phyloP scores from a whole-genome alignment of 2,329 filamentous ascomycete genomes.

The Rhinocladiella similis region DNA sequence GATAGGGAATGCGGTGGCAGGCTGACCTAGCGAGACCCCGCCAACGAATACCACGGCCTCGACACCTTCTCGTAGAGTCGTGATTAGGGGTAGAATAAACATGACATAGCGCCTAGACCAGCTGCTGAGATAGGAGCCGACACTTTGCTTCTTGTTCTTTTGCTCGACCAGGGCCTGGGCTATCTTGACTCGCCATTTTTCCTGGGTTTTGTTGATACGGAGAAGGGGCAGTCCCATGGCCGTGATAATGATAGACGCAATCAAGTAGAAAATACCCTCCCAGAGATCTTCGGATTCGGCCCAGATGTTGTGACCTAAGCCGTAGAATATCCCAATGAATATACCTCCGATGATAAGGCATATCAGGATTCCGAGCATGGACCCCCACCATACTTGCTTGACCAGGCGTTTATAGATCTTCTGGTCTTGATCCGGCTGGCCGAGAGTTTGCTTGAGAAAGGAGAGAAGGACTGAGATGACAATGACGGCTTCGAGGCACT shows the following conservation, averaged over 20 bases:
- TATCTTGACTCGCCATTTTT: constrained; percentile 83
- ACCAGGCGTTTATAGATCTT: constrained; percentile 66
- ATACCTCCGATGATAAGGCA: constrained; percentile 65
- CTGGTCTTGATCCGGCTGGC: constrained; percentile 59
- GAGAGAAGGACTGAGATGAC: constrained; percentile 84
- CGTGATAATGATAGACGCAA: constrained; percentile 78
- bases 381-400: constrained; percentile 72
- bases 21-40: constrained; percentile 74
- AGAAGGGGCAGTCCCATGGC: constrained; percentile 78
- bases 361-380: constrained; percentile 61
- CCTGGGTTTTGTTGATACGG: constrained; percentile 77
- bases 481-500: constrained; percentile 78
- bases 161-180: constrained; percentile 63
- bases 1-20: constrained; percentile 74
- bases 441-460: constrained; percentile 79
- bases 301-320: constrained; percentile 67
- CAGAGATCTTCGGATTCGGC: constrained; percentile 70
- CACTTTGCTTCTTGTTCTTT: constrained; percentile 44
- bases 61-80: constrained; percentile 78
- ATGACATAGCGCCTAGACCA: constrained; percentile 78
- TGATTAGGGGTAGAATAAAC: constrained; percentile 84
- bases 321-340: constrained; percentile 73
- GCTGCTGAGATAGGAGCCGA: constrained; percentile 40
- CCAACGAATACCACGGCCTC: constrained; percentile 86
- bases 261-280: constrained; percentile 74